phyloP scores from a whole-genome alignment of 805 yeast species.

The Clavispora vitiphila region DNA sequence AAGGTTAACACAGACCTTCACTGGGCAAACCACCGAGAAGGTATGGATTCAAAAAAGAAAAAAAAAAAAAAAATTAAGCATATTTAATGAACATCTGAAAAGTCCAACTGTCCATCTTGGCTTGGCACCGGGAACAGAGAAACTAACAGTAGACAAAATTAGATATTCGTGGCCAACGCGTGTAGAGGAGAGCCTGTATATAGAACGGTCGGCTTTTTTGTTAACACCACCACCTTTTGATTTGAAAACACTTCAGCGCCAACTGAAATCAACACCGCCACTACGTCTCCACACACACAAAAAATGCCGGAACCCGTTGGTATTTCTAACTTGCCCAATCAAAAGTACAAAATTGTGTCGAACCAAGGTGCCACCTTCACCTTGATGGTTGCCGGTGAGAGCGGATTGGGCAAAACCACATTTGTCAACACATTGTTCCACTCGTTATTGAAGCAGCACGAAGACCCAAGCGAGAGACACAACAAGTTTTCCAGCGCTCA shows the following conservation, averaged over 20 bases:
- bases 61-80: too few species aligned
- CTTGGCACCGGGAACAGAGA: neutral
- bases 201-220: slow-evolving; percentile 1
- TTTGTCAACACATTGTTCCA: slow-evolving; percentile 83
- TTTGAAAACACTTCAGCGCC: slow-evolving; percentile 1
- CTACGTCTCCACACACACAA: neutral
- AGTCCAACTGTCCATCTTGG: too few species aligned
- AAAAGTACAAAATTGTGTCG: slow-evolving; percentile 70
- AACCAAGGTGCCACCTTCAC: slow-evolving; percentile 75
- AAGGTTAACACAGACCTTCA: too few species aligned
- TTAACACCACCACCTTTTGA: slow-evolving; percentile 1
- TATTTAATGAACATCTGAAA: too few species aligned
- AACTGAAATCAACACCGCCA: neutral
- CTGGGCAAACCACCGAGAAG: too few species aligned
- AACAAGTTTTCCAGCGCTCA: slow-evolving; percentile 50
- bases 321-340: slow-evolving; percentile 68
- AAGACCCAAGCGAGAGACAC: slow-evolving; percentile 50
- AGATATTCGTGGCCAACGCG: neutral
- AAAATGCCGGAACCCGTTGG: slow-evolving; percentile 58
- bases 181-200: neutral
- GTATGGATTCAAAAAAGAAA: too few species aligned
- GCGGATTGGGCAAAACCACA: slow-evolving; percentile 91
- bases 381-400: slow-evolving; percentile 84
- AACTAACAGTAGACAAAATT: neutral
- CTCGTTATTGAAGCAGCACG: slow-evolving; percentile 58